phyloP scores from a whole-genome alignment of 2,329 filamentous ascomycete genomes.

The Aspergillus clavatus region DNA sequence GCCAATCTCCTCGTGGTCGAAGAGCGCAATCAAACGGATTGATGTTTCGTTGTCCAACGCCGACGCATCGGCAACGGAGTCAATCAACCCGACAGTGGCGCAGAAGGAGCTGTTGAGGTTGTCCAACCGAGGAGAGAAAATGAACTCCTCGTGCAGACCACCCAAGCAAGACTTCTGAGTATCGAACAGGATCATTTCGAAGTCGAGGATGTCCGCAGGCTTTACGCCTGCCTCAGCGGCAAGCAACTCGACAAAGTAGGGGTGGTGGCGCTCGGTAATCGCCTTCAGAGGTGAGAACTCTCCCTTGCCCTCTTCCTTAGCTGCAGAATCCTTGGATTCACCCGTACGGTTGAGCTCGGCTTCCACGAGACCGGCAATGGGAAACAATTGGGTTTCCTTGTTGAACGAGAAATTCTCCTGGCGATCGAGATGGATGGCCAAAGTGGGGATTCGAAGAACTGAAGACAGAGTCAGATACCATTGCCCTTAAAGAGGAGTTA shows the following conservation, averaged over 20 bases:
- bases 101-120: constrained; percentile 97
- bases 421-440: constrained; percentile 90
- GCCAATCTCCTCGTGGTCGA: constrained; percentile 97
- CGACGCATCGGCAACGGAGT: constrained; percentile 61
- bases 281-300: constrained; percentile 70
- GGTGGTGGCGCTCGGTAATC: constrained; percentile 79
- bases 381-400: constrained; percentile 94
- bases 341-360: constrained; percentile 79
- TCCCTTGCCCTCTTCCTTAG: constrained; percentile 41
- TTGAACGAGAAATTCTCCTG: constrained; percentile 85
- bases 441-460: constrained; percentile 82
- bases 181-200: constrained; percentile 95
- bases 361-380: constrained; percentile 80
- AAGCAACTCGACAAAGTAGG: constrained; percentile 78
- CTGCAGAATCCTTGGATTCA: constrained; percentile 32
- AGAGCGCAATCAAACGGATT: constrained; percentile 89
- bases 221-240: constrained; percentile 70
- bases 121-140: constrained; percentile 93
- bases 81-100: constrained; percentile 76
- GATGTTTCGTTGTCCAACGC: constrained; percentile 70
- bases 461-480: constrained; percentile 4
- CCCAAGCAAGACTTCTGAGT: constrained; percentile 87
- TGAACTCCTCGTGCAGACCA: constrained; percentile 86
- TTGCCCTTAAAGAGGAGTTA: background rate
- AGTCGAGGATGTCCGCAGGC: constrained; percentile 74